Base-by-base conservation (phyloP, 1,284 basidiomycete species). In the Naganishia albida region DNA sequence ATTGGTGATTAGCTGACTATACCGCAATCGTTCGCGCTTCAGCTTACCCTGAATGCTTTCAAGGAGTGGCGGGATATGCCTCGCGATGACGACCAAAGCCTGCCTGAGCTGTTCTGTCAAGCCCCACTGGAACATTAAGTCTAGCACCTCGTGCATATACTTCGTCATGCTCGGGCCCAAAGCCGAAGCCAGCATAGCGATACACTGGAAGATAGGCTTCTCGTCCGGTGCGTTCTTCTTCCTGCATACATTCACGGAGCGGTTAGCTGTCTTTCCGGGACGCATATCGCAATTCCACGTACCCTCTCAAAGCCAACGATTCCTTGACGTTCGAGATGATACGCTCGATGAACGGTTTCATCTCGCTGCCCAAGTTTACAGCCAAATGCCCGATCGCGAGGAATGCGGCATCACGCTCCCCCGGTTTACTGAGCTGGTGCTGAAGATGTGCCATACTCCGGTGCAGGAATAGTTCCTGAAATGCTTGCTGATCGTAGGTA, bases 311-410 rank as follows among this genome's bases (percentile, higher is more conserved):
- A 73, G 90, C 87, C 42, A 99, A 79, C 23, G 91, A 92, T 67
- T 87, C 84, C 78, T 97, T 97, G 74, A 98, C 91, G 65, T 92
- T 89, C 57, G 82, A 81, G 85, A 99, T 90, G 66, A 98, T 91
- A 2, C 88, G 86, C 68, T 99, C 95, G 53, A 99, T 85, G 79
- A 97, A 99, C 1, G 88, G 88, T 73, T 94, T 92, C 90, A 99
- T 98, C 69, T 93, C 91, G 69, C 91, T 90, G 30, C 89, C 88
- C 56, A 99, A 91, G 54, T 93, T 90, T 39, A 87, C 87, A 0
- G 95, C 91, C 43, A 97, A 91, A 72, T 97, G 93, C 0, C 96
- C 96, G 69, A 99, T 94, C 1, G 96, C 93, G 72, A 96, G 88
- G 76, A 97, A 98, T 0, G 94, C 93, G 89, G 92, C 91, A 38